Base-by-base conservation (phyloP, 1,284 basidiomycete species). In the Pterulicium gracile region DNA sequence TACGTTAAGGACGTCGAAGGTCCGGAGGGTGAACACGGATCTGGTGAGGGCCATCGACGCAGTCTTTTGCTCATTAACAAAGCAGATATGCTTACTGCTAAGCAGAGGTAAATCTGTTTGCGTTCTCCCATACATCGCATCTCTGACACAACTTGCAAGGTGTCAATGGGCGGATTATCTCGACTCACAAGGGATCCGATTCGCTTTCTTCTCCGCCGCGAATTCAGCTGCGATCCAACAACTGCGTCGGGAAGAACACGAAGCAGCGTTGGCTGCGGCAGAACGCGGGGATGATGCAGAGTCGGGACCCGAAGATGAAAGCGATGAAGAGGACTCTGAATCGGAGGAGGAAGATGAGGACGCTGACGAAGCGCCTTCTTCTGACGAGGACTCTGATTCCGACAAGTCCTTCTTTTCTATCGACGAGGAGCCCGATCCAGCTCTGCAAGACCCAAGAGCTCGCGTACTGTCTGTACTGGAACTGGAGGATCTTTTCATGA, bases 161-260 rank as follows among this genome's bases (percentile, higher is more conserved):
- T 39, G 36, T 18, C 36, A 68, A 47, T 99, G 96, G 96, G 95
- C 95, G 21, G 83, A 94, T 56, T 92, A 96, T 63, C 97, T 98
- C 58, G 92, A 97, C 50, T 59, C 71, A 15, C 73, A 90, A 55
- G 76, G 77, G 4, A 76, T 98, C 43, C 73, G 73, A 50, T 98
- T 91, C 57, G 93, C 91, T 0, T 99, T 98, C 65, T 98, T 96
- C 73, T 98, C 95, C 22, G 96, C 96, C 3, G 78, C 86, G 10
- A 86, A 92, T 64, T 92, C 92, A 12, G 75, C 84, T 5, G 92
- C 90, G 4, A 60, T 90, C 18, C 93, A 95, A 53, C 75, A 89
- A 60, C 81, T 79, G 12, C 69, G 76, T 20, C 64, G 71, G 49
- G 79, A 83, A 49, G 75, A 79, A 23, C 54, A 58, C 15, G 57